Evolutionary conservation across 371 early-diverging fungal genomes (phyloP).

Genomic region (Vairimorpha necatrix): DNA sequence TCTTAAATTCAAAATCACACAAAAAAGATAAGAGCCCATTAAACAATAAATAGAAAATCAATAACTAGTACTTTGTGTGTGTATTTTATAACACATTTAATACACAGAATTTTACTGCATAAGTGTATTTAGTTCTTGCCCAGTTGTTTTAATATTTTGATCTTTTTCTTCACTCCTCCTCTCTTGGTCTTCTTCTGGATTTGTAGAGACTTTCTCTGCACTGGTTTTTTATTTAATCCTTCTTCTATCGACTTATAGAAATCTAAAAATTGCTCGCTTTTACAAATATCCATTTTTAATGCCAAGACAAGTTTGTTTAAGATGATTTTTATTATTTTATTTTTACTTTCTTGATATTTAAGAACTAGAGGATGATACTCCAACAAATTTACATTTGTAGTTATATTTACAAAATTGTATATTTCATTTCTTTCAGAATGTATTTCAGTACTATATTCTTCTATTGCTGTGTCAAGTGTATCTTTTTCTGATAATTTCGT

Average conservation of each 20-base stretch:
- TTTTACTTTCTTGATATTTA: background rate
- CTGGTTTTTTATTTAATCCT: background rate
- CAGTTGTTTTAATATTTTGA: background rate
- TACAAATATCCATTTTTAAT: background rate
- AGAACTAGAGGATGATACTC: slow-evolving; percentile 4
- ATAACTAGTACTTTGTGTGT: no score
- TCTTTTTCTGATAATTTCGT: no score
- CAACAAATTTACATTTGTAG: background rate
- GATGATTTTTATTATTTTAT: slow-evolving; percentile 9
- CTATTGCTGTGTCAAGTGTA: background rate
- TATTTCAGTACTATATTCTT: background rate
- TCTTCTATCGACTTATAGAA: background rate
- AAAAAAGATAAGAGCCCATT: no score
- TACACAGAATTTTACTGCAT: no score
- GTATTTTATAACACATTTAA: no score
- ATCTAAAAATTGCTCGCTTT: background rate
- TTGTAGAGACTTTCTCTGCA: background rate
- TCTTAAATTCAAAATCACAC: no score
- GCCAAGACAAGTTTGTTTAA: slow-evolving; percentile 1
- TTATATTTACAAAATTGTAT: background rate
- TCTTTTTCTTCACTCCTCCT: slow-evolving; percentile 10
- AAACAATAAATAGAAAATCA: no score
- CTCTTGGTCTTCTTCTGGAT: background rate
- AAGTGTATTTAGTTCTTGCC: no score
- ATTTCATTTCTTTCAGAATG: background rate